Conservation (phyloP, 352 stramenopile species). For the Pythium graminicola region DNA sequence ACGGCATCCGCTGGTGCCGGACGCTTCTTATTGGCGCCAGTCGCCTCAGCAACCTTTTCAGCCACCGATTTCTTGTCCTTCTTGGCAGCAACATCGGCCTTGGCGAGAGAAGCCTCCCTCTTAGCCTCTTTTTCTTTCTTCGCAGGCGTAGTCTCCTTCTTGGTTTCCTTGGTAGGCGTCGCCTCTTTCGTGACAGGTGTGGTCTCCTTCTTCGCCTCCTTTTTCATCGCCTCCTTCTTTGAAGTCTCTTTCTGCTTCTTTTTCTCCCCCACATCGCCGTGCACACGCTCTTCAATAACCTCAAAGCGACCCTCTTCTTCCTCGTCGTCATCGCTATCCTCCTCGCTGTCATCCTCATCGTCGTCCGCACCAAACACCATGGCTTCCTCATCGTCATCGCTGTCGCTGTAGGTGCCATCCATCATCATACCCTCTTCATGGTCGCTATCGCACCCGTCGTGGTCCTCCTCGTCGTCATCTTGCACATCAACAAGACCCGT, state of each 20-base stretch:
- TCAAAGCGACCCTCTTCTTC: constrained; percentile 58
- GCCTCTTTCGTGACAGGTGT: constrained; percentile 20
- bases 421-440: constrained; percentile 29
- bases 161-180: constrained; percentile 13
- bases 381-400: constrained; percentile 41
- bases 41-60: constrained; percentile 45
- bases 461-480: constrained; percentile 59
- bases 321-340: constrained; percentile 38
- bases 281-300: constrained; percentile 62
- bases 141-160: constrained; percentile 13
- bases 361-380: constrained; percentile 47
- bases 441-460: constrained; percentile 20
- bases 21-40: constrained; percentile 54
- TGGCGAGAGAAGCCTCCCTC: constrained; percentile 18
- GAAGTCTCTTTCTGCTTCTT: constrained; percentile 19
- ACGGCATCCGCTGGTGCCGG: constrained; percentile 45
- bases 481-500: constrained; percentile 76
- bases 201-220: constrained; percentile 18
- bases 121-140: constrained; percentile 26
- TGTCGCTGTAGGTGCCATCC: constrained; percentile 23
- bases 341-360: constrained; percentile 33
- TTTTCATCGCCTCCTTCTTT: no score
- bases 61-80: constrained; percentile 37
- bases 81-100: constrained; percentile 29
- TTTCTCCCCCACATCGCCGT: constrained; percentile 38